Base-by-base conservation (phyloP, 23 red algal species). In the Chondrus crispus region DNA sequence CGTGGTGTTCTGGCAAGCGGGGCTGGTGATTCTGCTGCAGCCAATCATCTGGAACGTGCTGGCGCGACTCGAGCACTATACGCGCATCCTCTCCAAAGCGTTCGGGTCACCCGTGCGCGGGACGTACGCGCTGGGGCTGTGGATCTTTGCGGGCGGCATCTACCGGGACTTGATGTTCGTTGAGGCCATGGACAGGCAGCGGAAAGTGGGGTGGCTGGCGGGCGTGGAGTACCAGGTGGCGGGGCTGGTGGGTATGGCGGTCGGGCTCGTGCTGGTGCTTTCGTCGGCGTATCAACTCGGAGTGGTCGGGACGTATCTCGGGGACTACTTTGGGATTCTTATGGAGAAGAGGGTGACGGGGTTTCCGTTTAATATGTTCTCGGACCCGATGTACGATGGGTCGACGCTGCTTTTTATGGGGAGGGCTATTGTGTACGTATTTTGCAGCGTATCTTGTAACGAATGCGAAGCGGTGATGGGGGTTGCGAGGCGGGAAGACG, bases 341-440 rank as follows among this genome's bases (percentile, higher is more conserved):
- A 87, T 97, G 80, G 29, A 84, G 14, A 80, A 88, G 70, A 92
- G 74, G 26, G 93, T 98, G 6, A 88, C 89, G 4, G 93, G 80
- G 35, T 98, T 98, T 73, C 96, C 96, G 2, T 98, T 98, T 74
- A 92, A 82, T 46, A 22, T 73, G 22, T 89, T 81, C 46, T 68
- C 76, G 22, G 80, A 95, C 60, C 96, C 96, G 14, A 98, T 98
- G 96, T 98, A 98, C 70, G 96, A 98, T 42, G 96, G 96, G 41
- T 88, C 92, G 29, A 91, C 93, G 62, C 16, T 98, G 69, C 50
- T 94, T 8, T 98, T 98, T 49, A 54, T 94, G 38, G 85, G 84
- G 38, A 89, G 90, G 55, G 96, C 96, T 2, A 33, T 98, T 44
- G 11, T 88, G 76, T 90, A 98, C 24, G 94, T 91, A 9, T 33